Conservation (phyloP, 805 yeast genomes). For the Metschnikowia lunata region DNA sequence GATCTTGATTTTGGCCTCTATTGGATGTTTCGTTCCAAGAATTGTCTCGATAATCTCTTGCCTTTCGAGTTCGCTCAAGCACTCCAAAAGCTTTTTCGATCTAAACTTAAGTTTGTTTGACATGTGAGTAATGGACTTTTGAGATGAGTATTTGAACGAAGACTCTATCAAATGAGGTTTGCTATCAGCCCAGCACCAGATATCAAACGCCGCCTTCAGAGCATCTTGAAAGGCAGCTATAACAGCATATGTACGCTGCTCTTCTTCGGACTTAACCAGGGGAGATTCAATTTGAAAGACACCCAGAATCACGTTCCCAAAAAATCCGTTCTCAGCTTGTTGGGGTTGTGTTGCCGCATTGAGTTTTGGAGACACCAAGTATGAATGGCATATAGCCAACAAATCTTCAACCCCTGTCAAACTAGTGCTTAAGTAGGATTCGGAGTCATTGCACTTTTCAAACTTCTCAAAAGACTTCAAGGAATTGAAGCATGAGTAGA, state of each 20-base stretch:
- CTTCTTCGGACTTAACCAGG: constrained; percentile 44
- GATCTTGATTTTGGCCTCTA: constrained; percentile 42
- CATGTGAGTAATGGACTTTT: constrained; percentile 34
- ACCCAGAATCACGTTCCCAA: constrained; percentile 70
- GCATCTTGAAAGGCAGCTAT: constrained; percentile 63
- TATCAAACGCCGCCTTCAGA: constrained; percentile 47
- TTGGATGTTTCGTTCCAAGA: constrained; percentile 33
- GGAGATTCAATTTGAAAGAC: constrained; percentile 74
- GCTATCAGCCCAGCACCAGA: constrained; percentile 71
- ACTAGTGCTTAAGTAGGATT: constrained; percentile 41
- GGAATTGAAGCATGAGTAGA: constrained; percentile 28
- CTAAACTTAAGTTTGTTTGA: constrained; percentile 62
- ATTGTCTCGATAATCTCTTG: constrained; percentile 68
- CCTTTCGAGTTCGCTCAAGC: constrained; percentile 63
- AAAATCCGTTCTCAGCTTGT: constrained; percentile 46
- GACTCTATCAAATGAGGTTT: constrained; percentile 15
- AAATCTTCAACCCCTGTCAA: constrained; percentile 65
- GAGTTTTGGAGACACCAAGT: constrained; percentile 36
- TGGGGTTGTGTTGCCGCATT: constrained; percentile 10
- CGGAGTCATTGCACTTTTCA: constrained; percentile 29
- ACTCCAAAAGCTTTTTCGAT: constrained; percentile 61
- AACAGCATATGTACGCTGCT: constrained; percentile 51
- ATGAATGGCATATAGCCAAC: constrained; percentile 54
- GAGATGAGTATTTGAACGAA: constrained; percentile 11
- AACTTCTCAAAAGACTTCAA: constrained; percentile 18